A percentile compares a stretch with the other conserved stretches of the same genome.
These are phyloP conservation scores for Sherardia arvensis DNA, from an alignment of 257 asterid species.

Conservation along the genomic window DNA sequence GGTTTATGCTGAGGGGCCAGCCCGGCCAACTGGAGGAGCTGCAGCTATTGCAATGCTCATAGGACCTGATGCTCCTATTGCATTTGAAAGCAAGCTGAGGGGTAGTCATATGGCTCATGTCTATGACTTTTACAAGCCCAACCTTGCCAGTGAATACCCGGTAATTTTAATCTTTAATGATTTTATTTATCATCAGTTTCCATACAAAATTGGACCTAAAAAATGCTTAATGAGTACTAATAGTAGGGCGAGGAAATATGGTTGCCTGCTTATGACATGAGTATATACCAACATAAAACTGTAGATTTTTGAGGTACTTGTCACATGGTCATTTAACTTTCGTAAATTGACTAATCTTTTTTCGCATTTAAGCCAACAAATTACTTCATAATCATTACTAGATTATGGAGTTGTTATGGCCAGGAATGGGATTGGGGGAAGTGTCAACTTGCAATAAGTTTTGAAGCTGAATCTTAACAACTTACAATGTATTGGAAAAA, in stretches of 20 bases:
- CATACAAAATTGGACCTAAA: not conserved
- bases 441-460: not conserved
- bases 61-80: conserved; percentile 98
- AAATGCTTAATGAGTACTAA: not conserved
- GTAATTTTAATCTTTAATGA: conserved; percentile 36
- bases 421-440: not conserved
- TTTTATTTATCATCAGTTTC: not conserved
- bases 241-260: not conserved
- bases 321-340: not conserved
- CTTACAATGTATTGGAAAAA: not conserved
- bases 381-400: not conserved
- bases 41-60: conserved; percentile 95
- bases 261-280: not conserved
- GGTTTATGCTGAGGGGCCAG: conserved; percentile 99
- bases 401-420: not conserved
- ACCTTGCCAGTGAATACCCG: conserved; percentile 98
- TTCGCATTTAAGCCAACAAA: not conserved
- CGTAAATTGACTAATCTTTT: not conserved
- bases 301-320: not conserved
- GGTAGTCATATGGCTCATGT: conserved; percentile 95
- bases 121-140: conserved; percentile 96
- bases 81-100: conserved; percentile 91
- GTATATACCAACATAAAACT: not conserved
- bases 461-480: not conserved
- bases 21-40: conserved; percentile 99